A percentile compares a stretch with the other conserved stretches of the same genome.
Conservation (phyloP, 768 basidiomycete genomes). For the Xerocomus potaroensis region DNA sequence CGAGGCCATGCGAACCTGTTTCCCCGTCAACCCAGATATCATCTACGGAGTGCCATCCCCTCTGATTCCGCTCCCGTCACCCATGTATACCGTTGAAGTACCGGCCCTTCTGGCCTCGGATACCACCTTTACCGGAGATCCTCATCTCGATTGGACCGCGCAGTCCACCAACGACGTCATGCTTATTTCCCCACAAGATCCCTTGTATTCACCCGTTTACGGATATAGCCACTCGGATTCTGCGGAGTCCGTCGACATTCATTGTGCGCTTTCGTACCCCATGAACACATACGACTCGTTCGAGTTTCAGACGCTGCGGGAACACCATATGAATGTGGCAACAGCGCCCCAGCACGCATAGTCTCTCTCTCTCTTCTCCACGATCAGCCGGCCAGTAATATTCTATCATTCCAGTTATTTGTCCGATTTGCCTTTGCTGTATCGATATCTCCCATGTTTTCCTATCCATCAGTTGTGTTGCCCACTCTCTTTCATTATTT, state of each 20-base stretch:
- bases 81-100: slow-evolving; percentile 20
- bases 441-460: slow-evolving; percentile 21
- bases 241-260: slow-evolving; percentile 17
- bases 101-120: slow-evolving; percentile 8
- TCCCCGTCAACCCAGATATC: slow-evolving; percentile 9
- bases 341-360: slow-evolving; percentile 24
- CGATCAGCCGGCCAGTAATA: too few species aligned
- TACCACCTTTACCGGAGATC: slow-evolving; percentile 15
- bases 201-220: slow-evolving; percentile 14
- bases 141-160: slow-evolving; percentile 13
- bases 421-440: slow-evolving; percentile 21
- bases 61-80: slow-evolving; percentile 6
- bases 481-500: slow-evolving; percentile 4
- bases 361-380: not conserved
- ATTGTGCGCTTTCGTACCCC: slow-evolving; percentile 10
- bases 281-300: slow-evolving; percentile 28
- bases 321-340: slow-evolving; percentile 18
- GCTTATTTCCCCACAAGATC: slow-evolving; percentile 16
- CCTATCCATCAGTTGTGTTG: not conserved
- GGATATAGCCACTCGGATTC: slow-evolving; percentile 20
- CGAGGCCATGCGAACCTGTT: slow-evolving; percentile 22
- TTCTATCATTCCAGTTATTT: slow-evolving; percentile 15
- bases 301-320: slow-evolving; percentile 32
- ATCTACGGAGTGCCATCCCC: slow-evolving; percentile 10
- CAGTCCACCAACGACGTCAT: slow-evolving; percentile 7